phyloP scores from a whole-genome alignment of 805 yeast species.

The Cyberlindnera maclurae region DNA sequence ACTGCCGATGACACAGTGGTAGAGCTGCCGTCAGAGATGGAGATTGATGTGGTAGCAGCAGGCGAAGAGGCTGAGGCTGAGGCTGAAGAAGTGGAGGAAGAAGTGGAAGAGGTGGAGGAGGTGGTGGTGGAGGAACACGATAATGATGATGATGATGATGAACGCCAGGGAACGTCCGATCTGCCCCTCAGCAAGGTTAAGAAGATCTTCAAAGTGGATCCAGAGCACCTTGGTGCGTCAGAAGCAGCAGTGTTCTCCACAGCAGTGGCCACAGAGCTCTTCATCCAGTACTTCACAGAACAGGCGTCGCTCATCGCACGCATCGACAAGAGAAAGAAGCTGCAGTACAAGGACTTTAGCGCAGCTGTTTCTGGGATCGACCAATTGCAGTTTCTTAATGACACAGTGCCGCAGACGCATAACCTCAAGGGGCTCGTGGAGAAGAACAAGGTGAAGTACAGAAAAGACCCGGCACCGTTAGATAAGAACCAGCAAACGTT shows the following conservation, averaged over 20 bases:
- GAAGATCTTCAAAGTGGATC: constrained; percentile 67
- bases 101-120: constrained; percentile 8
- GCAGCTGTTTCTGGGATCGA: constrained; percentile 54
- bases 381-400: constrained; percentile 53
- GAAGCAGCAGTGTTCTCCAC: constrained; percentile 67
- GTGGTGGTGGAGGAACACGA: no score
- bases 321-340: constrained; percentile 57
- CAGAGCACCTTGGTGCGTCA: constrained; percentile 61
- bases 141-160: no score
- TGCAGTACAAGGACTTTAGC: constrained; percentile 66
- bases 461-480: constrained; percentile 13
- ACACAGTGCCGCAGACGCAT: constrained; percentile 59
- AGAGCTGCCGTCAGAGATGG: background rate
- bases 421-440: constrained; percentile 42
- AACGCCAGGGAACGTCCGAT: constrained; percentile 26
- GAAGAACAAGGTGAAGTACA: constrained; percentile 31
- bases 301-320: constrained; percentile 63
- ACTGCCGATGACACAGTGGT: constrained; percentile 1
- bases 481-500: constrained; percentile 38
- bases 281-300: constrained; percentile 61
- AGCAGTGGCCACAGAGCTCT: constrained; percentile 73
- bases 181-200: constrained; percentile 67
- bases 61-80: background rate
- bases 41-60: background rate
- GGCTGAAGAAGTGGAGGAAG: background rate